Base-by-base conservation (phyloP, 164 flowering plant species). In the Piper betle region DNA sequence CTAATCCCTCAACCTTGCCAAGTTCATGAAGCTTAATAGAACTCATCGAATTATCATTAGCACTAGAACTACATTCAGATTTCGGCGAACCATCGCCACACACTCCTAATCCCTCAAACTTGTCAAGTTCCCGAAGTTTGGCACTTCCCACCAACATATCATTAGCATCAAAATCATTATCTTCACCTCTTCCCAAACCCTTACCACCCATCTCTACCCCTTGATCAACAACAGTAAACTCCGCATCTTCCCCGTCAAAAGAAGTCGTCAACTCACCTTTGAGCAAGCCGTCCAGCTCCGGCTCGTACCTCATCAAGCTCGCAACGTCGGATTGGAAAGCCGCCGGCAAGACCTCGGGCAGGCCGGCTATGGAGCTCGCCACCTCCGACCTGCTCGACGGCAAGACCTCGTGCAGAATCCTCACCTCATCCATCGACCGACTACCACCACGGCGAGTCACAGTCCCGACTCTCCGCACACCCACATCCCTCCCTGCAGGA, bases 341-440 rank as follows among this genome's bases (percentile, higher is more conserved):
- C 33, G 33, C 2, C 68, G 73, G 77, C 3, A 77, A 65, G 40
- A 76, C 37, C 56, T 70, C 59, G 52, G 12, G 52, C 9, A 19
- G 12, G 6, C 40, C 46, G 33, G 33, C 43, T 13, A 81, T 65
- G 0, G 86, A 77, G 58, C 64, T 71, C 3, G 79, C 69, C 25
- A 81, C 79, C 41, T 78, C 91, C 17, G 79, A 79, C 53, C 52
- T 74, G 39, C 81, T 58, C 43, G 58, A 59, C 0, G 87, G 88
- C 69, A 79, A 79, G 71, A 86, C 80, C 69, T 88, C 93, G 65
- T 80, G 96, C 72, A 91, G 90, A 73, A 78, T 81, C 76, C 80
- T 88, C 64, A 79, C 70, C 48, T 86, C 84, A 61, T 84, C 91
- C 7, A 74, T 69, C 12, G 84, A 76, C 15, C 60, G 76, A 57